Evolutionary conservation across 257 asterid species (phyloP), one percentile per base, ranked within the genome.

Genomic region (Cynanchum wilfordii): DNA sequence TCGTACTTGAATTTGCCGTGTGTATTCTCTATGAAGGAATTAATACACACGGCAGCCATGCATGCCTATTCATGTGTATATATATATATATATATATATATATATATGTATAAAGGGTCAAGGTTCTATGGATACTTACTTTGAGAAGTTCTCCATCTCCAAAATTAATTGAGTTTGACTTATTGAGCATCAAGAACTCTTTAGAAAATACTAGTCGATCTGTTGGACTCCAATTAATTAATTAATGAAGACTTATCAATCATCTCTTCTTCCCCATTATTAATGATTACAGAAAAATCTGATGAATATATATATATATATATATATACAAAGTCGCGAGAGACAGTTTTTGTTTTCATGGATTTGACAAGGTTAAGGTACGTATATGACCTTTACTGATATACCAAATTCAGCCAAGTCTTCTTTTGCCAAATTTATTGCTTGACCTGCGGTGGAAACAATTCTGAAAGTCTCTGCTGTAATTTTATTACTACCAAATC

Each of bases 381-480:
- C 10, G 5, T 47, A 25, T 24, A 5, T 0, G 44, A 29, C 66
- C 66, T 29, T 60, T 54, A 12, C 66, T 30, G 33, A 60, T 60
- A 8, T 2, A 30, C 33, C 33, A 2, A 2, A 30, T 30, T 2
- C 1, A 13, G 27, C 69, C 49, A 36, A 64, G 69, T 64, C 29
- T 64, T 16, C 13, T 16, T n/a, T 50, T 36, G 27, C 69, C 69
- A 64, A 64, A 64, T 64, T 54, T 36, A 64, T 64, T 64, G 69
- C 69, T 64, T 64, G 69, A 64, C 69, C 50, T 64, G 44, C 49
- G 69, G 50, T 33, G 47, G 47, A 42, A 64, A 64, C 68, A 17
- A 7, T 33, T 63, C 68, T 2, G 47, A 36, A 54, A 54, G 59
- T 52, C 58, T 54, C 59, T 24, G 29, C 2, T 54, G 62, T 8